A percentile compares a stretch with the other conserved stretches of the same genome.
phyloP scores from a whole-genome alignment of 495 filamentous ascomycete species.

The Aspergillus asperescens region DNA sequence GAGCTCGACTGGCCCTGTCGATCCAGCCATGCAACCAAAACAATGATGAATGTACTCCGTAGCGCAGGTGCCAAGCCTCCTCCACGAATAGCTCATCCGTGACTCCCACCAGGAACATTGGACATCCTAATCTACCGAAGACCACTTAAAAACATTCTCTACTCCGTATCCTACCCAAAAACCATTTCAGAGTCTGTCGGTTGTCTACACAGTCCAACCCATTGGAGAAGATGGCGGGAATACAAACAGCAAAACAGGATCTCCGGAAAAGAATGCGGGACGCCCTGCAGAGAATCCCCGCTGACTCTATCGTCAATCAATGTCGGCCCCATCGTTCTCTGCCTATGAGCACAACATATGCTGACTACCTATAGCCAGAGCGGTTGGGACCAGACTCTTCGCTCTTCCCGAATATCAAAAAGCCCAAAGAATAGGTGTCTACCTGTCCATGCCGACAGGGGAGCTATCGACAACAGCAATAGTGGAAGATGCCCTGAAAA shows the following conservation, averaged over 20 bases:
- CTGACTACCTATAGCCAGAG: constrained; percentile 46
- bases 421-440: constrained; percentile 73
- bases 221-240: constrained; percentile 39
- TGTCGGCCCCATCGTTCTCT: constrained; percentile 42
- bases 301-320: constrained; percentile 56
- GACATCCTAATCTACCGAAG: background rate
- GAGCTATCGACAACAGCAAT: constrained; percentile 79
- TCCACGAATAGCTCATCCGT: background rate
- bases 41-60: background rate
- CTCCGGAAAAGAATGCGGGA: constrained; percentile 64
- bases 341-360: constrained; percentile 1
- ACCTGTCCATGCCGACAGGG: constrained; percentile 82
- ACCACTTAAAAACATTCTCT: no score
- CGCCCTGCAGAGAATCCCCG: constrained; percentile 51
- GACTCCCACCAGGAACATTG: no score
- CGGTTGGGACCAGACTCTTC: constrained; percentile 54
- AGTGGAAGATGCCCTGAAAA: constrained; percentile 69
- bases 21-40: constrained; percentile 16
- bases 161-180: background rate
- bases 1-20: constrained; percentile 9
- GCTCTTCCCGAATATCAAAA: constrained; percentile 59
- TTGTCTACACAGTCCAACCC: background rate
- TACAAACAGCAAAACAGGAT: constrained; percentile 66
- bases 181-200: no score
- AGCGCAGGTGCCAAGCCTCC: constrained; percentile 7